Conservation (phyloP, 257 asterid species). For the Capsicum baccatum region DNA sequence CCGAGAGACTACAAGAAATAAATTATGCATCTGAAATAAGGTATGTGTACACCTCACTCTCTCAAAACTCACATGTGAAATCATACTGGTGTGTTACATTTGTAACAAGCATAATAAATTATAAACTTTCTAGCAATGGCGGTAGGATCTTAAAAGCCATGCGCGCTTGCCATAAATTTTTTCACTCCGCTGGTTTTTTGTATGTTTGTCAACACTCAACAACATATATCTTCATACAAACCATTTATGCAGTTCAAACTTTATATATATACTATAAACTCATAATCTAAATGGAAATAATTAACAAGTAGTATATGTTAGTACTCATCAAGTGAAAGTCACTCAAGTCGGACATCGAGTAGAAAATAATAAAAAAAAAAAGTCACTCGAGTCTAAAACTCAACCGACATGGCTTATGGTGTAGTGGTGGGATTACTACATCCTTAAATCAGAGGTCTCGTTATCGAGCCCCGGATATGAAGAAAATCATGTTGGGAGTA, state of each 20-base stretch:
- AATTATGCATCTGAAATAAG: not conserved
- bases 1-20: accelerated
- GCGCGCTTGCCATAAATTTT: not conserved
- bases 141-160: not conserved
- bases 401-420: no score
- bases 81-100: not conserved
- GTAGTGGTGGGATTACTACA: no score
- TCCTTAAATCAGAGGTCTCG: no score
- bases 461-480: no score
- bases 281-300: not conserved
- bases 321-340: not conserved
- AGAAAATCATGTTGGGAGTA: no score
- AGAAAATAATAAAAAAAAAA: no score
- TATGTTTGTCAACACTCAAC: not conserved
- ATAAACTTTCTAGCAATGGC: not conserved
- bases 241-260: not conserved
- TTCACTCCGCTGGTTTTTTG: not conserved
- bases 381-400: no score
- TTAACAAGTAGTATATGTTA: not conserved
- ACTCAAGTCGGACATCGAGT: no score
- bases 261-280: not conserved
- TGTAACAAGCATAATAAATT: not conserved
- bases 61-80: not conserved
- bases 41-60: not conserved
- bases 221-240: not conserved